A percentile compares a stretch with the other conserved stretches of the same genome.
These are phyloP conservation scores for Plasmodium yoelii DNA, from an alignment of 169 alveolate species.

Conservation along the genomic window DNA sequence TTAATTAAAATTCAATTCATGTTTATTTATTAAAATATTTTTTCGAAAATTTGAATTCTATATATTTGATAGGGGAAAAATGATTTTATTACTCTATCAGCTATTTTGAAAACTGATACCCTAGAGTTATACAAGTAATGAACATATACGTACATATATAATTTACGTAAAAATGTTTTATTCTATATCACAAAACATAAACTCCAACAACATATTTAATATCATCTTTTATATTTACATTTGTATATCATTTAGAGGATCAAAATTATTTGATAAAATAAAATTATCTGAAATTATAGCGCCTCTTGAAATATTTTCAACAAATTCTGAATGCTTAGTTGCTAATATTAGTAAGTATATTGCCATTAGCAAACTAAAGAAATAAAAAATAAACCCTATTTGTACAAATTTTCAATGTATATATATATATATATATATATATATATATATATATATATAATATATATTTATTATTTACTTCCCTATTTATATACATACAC, in stretches of 20 bases:
- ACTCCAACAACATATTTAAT: too few species aligned
- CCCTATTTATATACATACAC: neutral
- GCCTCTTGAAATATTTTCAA: conserved; percentile 56
- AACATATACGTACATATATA: too few species aligned
- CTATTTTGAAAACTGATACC: conserved; percentile 36
- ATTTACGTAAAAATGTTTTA: too few species aligned
- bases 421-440: too few species aligned
- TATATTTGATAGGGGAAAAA: conserved; percentile 22
- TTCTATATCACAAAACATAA: too few species aligned
- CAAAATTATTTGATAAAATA: conserved; percentile 32
- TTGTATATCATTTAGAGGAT: conserved; percentile 19
- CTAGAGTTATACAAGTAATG: conserved; percentile 46
- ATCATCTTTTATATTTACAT: too few species aligned
- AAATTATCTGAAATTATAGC: conserved; percentile 42
- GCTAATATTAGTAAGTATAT: conserved; percentile 32
- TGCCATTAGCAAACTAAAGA: neutral
- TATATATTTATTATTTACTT: too few species aligned
- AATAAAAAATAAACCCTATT: neutral
- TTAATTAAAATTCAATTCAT: too few species aligned
- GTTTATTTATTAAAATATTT: too few species aligned
- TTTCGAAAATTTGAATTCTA: neutral
- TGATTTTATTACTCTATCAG: conserved; percentile 48
- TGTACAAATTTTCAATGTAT: neutral
- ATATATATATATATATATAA: too few species aligned
- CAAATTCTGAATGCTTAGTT: conserved; percentile 58